phyloP scores from a whole-genome alignment of 169 alveolate genomes.

The Plasmodium relictum region DNA sequence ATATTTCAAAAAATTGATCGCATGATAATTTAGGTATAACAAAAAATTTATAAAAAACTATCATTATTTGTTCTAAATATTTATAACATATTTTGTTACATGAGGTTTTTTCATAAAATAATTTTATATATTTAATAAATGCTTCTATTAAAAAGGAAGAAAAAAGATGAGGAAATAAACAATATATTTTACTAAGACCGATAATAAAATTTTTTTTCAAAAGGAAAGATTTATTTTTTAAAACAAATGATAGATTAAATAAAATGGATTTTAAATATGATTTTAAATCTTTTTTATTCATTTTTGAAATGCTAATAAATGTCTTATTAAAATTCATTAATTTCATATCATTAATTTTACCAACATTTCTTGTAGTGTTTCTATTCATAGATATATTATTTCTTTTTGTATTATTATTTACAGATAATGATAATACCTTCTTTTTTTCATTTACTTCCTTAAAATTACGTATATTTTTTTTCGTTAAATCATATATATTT shows the following conservation, averaged over 20 bases:
- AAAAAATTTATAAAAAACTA: constrained; percentile 30
- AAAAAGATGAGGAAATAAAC: constrained; percentile 45
- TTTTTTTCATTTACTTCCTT: neutral
- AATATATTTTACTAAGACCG: constrained; percentile 69
- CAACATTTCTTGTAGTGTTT: neutral
- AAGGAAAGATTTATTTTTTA: constrained; percentile 32
- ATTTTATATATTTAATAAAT: constrained; percentile 35
- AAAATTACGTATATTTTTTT: neutral
- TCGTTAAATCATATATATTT: neutral
- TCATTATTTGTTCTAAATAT: constrained; percentile 33
- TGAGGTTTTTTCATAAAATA: constrained; percentile 12
- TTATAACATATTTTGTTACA: constrained; percentile 7
- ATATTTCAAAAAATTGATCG: constrained; percentile 30
- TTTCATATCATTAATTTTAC: neutral
- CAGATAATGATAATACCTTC: neutral
- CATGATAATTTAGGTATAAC: constrained; percentile 18
- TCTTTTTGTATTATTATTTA: neutral
- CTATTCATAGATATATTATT: constrained; percentile 32
- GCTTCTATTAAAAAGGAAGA: constrained; percentile 41
- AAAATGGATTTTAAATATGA: constrained; percentile 35
- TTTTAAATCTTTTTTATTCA: constrained; percentile 54
- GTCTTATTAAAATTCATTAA: constrained; percentile 13
- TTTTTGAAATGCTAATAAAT: constrained; percentile 16
- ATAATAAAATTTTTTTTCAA: constrained; percentile 42
- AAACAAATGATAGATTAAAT: constrained; percentile 53